Conservation (phyloP, 2,329 filamentous ascomycete genomes). For the Epichloe bromicola region DNA sequence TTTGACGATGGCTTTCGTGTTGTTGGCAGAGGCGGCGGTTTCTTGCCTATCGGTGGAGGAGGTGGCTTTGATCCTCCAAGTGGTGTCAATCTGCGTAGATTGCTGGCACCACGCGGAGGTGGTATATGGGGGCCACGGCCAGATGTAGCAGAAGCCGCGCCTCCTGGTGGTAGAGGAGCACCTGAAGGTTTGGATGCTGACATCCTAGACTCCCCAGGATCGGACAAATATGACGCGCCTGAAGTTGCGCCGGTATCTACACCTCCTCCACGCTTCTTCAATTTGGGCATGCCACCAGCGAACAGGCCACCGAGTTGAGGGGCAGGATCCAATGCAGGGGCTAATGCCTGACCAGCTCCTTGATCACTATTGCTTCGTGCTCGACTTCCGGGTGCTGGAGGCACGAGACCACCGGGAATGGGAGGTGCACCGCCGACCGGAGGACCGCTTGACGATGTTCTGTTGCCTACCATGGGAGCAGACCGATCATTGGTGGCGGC, state of each 20-base stretch:
- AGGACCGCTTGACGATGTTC: slow-evolving; percentile 33
- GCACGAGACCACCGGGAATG: slow-evolving; percentile 56
- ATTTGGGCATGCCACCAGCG: slow-evolving; percentile 86
- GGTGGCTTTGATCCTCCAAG: slow-evolving; percentile 30
- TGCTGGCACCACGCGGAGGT: slow-evolving; percentile 30
- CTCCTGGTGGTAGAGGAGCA: slow-evolving; percentile 47
- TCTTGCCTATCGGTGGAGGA: slow-evolving; percentile 68
- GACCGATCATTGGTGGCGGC: slow-evolving; percentile 86
- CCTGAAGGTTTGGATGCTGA: slow-evolving; percentile 33
- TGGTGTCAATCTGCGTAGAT: slow-evolving; percentile 45
- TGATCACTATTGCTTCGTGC: slow-evolving; percentile 76
- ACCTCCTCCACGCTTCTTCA: slow-evolving; percentile 75
- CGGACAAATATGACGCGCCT: slow-evolving; percentile 65
- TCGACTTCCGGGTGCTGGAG: slow-evolving; percentile 57
- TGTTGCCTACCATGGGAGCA: slow-evolving; percentile 48
- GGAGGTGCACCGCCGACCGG: slow-evolving; percentile 67
- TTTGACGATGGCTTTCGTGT: slow-evolving; percentile 42
- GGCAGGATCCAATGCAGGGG: slow-evolving; percentile 35
- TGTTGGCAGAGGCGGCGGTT: slow-evolving; percentile 50
- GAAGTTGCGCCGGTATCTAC: slow-evolving; percentile 50
- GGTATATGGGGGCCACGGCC: slow-evolving; percentile 27
- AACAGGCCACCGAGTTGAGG: slow-evolving; percentile 83
- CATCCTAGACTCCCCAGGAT: slow-evolving; percentile 41
- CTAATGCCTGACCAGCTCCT: slow-evolving; percentile 31
- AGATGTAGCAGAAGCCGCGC: slow-evolving; percentile 46